Percentiles rank a stretch among this genome's conserved stretches.
Conservation (phyloP, 345 rosid species). For the Syzygium aqueum region DNA sequence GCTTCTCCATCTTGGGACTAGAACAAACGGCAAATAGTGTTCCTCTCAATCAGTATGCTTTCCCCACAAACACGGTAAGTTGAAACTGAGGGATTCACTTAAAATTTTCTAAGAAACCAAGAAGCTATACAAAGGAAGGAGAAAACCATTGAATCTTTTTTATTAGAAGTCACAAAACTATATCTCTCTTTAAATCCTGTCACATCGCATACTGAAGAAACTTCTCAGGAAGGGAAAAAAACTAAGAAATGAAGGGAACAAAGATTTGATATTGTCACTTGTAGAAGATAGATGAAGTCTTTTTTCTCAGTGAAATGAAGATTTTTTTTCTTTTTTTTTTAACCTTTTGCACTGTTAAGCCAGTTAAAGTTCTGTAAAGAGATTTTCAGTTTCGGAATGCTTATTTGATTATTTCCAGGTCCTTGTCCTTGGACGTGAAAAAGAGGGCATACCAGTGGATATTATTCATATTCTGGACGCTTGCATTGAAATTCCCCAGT, state of each 20-base stretch:
- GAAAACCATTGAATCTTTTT: not conserved
- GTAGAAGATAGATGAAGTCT: not conserved
- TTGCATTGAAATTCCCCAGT: conserved; percentile 90
- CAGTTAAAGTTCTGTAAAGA: not conserved
- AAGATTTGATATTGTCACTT: not conserved
- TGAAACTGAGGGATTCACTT: not conserved
- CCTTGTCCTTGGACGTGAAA: conserved; percentile 87
- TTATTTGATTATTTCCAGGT: conserved; percentile 34
- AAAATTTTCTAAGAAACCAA: not conserved
- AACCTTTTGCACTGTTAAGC: not conserved
- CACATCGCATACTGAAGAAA: not conserved
- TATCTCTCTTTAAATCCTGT: not conserved
- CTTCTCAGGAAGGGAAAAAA: not conserved
- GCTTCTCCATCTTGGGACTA: conserved; percentile 81
- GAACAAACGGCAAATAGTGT: conserved; percentile 93
- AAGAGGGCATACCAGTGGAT: conserved; percentile 93
- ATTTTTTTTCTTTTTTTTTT: too few species aligned
- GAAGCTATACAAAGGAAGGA: not conserved
- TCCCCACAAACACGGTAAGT: conserved; percentile 74
- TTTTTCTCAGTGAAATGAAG: not conserved
- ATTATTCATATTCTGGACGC: conserved; percentile 79
- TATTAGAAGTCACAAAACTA: not conserved
- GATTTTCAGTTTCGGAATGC: not conserved
- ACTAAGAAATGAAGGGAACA: not conserved
- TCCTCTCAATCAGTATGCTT: conserved; percentile 57